Evolutionary conservation across 2,329 filamentous ascomycete species (phyloP), one percentile per base, ranked within the genome.

Genomic region (Pseudopithomyces chartarum): DNA sequence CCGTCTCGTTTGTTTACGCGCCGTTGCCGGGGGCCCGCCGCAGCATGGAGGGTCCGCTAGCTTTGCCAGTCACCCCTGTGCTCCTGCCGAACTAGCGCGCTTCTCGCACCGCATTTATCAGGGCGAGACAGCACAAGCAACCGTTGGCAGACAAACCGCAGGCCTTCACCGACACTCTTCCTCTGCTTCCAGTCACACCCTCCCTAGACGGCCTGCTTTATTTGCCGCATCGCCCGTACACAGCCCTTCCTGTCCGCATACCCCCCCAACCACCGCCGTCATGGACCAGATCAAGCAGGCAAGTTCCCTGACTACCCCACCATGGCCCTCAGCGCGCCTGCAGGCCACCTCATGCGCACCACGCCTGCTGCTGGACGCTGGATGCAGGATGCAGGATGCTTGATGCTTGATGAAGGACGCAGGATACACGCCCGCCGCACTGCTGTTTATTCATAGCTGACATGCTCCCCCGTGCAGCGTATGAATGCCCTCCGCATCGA

Each of bases 211-310:
- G 4, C 40, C 22, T 15, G 32, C 45, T 19, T 11, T 15, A 34
- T 3, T 17, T 33, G 23, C 26, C 15, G 12, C 47, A 50, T 33
- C 47, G 43, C 40, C 46, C 36, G 15, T 11, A 36, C 52, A 38
- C 52, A 54, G 48, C 42, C 33, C 48, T n/a, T n/a, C 22, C 49
- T 20, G 17, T 55, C n/a, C 33, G 29, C 29, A 20, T 48, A 57
- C 34, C 12, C 33, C 13, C 43, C 11, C 8, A 43, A 34, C 17
- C 40, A 39, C 63, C 58, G 56, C 66, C 57, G 61, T 62, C 74
- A 94, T 94, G 91, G 91, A 95, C 80, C 90, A 89, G 80, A 93
- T 95, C 79, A 93, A 91, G 88, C 89, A 92, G 85, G 90, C 93
- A 80, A 84, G 89, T 84, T 53, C 69, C 70, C 54, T 43, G 58